Evolutionary conservation across 139 green algal species (phyloP).

Genomic region (Tetraselmis striata): DNA sequence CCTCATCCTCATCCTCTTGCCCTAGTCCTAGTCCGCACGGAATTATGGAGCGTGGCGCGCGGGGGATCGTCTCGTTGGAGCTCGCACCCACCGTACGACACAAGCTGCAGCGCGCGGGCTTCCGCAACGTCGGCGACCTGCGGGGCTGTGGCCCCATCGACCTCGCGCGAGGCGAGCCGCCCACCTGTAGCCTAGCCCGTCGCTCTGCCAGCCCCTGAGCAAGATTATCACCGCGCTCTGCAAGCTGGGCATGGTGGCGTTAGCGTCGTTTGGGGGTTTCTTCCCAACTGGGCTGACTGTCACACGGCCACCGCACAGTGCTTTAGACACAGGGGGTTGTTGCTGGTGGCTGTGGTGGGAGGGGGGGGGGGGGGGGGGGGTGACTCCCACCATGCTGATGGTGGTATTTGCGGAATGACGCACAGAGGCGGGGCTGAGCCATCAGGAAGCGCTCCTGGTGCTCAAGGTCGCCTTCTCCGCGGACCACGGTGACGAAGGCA

Average conservation of each 20-base stretch:
- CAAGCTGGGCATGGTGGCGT: too few relatives aligned
- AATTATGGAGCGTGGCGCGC: not conserved
- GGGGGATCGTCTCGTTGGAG: conserved; percentile 11
- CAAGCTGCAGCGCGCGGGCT: conserved; percentile 29
- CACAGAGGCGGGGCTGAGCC: conserved; percentile 26
- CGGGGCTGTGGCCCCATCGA: conserved; percentile 21
- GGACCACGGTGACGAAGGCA: not conserved
- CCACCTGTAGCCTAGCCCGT: not conserved
- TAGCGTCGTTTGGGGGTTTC: too few relatives aligned
- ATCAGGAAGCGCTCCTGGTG: conserved; percentile 28
- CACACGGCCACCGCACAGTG: too few relatives aligned
- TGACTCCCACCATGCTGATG: too few relatives aligned
- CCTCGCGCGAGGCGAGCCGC: conserved; percentile 21
- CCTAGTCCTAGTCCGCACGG: not conserved
- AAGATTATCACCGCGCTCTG: too few relatives aligned
- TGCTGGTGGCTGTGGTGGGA: too few relatives aligned
- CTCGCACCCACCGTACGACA: conserved; percentile 26
- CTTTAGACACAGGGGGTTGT: too few relatives aligned
- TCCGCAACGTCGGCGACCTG: conserved; percentile 29
- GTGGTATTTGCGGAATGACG: too few relatives aligned
- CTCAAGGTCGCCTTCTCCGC: conserved; percentile 11
- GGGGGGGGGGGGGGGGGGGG: too few relatives aligned
- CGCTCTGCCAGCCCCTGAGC: not conserved
- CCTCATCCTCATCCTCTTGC: not conserved
- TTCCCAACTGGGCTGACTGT: too few relatives aligned